Evolutionary conservation across 148 eudicot genomes (phyloP).

Genomic region (Rhododendron henanense): DNA sequence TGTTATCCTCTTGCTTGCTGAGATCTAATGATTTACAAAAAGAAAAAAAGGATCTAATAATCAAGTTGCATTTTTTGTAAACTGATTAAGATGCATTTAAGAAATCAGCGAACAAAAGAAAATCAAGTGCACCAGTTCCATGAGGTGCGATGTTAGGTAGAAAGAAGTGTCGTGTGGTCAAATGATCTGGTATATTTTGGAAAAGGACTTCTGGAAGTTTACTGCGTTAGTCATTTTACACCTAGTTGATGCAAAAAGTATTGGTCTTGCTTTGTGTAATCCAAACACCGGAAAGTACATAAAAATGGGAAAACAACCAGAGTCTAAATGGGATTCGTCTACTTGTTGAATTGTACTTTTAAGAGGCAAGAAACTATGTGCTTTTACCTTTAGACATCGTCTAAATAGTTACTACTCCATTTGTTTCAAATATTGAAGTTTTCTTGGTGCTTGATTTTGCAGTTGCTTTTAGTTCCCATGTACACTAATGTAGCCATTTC

Average conservation of each 20-base stretch:
- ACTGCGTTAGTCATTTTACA: too few relatives aligned
- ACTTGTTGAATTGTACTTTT: background rate
- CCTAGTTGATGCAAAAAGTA: too few relatives aligned
- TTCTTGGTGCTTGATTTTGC: background rate
- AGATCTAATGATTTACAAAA: too few relatives aligned
- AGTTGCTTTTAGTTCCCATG: background rate
- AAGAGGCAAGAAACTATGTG: background rate
- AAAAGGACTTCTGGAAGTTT: too few relatives aligned
- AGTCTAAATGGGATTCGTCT: background rate
- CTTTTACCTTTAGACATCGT: background rate
- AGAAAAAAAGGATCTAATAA: too few relatives aligned
- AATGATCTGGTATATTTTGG: too few relatives aligned
- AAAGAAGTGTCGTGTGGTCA: background rate
- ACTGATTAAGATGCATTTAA: background rate
- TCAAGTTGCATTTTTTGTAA: background rate
- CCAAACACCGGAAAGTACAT: background rate
- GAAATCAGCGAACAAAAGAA: background rate
- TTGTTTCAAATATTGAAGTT: background rate
- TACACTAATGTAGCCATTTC: constrained; percentile 4
- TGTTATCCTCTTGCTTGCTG: too few relatives aligned
- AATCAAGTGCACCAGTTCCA: background rate
- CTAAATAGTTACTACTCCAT: background rate
- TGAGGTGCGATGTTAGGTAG: background rate
- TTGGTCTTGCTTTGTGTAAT: too few relatives aligned
- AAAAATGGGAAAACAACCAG: background rate